Conservation (phyloP, 2,329 filamentous ascomycete species). For the Balansia obtecta region DNA sequence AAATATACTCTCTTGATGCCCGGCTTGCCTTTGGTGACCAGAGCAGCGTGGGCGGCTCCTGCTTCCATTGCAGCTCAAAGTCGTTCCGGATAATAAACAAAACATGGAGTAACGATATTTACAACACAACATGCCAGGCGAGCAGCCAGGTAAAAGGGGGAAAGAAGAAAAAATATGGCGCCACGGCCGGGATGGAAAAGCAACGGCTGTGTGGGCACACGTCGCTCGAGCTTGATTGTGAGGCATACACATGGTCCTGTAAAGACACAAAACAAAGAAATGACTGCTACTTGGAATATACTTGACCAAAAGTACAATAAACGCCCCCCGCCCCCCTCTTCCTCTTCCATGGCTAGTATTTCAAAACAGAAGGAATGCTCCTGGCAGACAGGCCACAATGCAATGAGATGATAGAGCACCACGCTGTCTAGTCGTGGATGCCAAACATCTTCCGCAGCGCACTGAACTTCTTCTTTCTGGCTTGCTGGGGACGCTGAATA, state of each 20-base stretch:
- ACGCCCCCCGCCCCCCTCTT: too few relatives aligned
- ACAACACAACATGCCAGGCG: too few relatives aligned
- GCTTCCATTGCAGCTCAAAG: background rate
- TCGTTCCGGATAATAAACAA: background rate
- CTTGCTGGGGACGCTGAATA: constrained; percentile 7
- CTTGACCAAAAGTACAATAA: background rate
- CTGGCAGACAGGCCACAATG: background rate
- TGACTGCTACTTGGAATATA: background rate
- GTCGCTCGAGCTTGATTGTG: background rate
- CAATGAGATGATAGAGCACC: constrained; percentile 6
- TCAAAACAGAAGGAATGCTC: background rate
- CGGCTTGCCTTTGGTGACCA: background rate
- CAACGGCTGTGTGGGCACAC: background rate
- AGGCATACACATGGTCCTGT: background rate
- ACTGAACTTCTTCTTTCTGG: constrained; percentile 55
- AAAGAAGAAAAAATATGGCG: background rate
- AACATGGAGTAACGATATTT: background rate
- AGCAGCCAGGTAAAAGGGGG: background rate
- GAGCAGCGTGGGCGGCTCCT: background rate
- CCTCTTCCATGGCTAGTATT: background rate
- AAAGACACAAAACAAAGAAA: background rate
- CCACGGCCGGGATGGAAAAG: background rate
- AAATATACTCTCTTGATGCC: background rate
- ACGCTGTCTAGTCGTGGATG: constrained; percentile 28
- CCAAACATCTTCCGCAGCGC: constrained; percentile 53